phyloP scores from a whole-genome alignment of 2,329 filamentous ascomycete species.

The Alternaria novae-zelandiae region DNA sequence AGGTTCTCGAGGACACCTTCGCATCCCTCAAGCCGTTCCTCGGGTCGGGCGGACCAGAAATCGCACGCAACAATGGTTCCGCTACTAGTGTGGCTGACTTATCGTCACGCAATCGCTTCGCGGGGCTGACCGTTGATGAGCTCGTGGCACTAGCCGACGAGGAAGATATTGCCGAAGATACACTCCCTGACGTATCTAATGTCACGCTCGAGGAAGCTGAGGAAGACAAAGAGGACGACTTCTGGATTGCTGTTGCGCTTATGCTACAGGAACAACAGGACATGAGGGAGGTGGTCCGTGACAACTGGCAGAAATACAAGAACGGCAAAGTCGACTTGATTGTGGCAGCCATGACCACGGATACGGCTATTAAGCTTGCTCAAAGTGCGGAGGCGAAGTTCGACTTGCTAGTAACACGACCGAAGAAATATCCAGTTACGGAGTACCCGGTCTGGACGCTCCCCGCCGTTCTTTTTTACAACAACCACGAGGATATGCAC shows the following conservation, averaged over 20 bases:
- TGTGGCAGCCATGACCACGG: constrained; percentile 7
- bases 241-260: background rate
- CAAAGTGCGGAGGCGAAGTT: constrained; percentile 10
- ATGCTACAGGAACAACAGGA: background rate
- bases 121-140: constrained; percentile 1
- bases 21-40: background rate
- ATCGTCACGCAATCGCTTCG: constrained; percentile 2
- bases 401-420: constrained; percentile 6
- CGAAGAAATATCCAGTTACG: constrained; percentile 1
- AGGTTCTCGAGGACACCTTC: constrained; percentile 4
- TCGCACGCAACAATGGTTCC: background rate
- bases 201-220: background rate
- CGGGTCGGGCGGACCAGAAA: background rate
- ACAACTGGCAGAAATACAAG: constrained; percentile 8
- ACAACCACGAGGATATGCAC: background rate
- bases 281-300: background rate
- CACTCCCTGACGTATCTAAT: background rate
- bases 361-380: constrained; percentile 10
- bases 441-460: constrained; percentile 2
- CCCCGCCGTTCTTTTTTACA: background rate
- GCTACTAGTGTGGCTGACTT: background rate
- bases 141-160: background rate
- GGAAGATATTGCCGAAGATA: background rate
- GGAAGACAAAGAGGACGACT: constrained; percentile 6
- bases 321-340: constrained; percentile 7